phyloP scores from a whole-genome alignment of 2,329 filamentous ascomycete species.

The Diplodia intermedia region DNA sequence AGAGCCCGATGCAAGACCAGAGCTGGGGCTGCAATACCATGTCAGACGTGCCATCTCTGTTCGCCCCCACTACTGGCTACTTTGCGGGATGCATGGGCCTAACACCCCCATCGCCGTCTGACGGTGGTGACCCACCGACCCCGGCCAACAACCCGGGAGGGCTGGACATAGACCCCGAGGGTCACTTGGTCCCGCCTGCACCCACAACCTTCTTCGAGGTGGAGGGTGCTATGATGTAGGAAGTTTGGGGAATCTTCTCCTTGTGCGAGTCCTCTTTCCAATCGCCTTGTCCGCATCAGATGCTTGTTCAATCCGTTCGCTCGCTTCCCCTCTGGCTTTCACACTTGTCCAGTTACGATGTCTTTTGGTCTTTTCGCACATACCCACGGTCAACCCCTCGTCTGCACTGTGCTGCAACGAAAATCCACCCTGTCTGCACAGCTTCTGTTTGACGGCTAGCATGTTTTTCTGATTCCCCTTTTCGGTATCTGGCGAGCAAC shows the following conservation, averaged over 20 bases:
- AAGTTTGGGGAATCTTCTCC: background rate
- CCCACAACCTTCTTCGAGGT: background rate
- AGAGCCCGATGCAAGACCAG: slow-evolving; percentile 13
- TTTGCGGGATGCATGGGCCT: background rate
- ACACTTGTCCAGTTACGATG: too few species aligned
- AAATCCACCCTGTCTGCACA: background rate
- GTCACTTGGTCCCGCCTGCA: background rate
- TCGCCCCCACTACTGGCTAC: background rate
- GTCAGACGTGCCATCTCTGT: background rate
- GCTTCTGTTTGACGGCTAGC: background rate
- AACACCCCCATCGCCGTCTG: slow-evolving; percentile 7
- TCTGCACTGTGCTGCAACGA: background rate
- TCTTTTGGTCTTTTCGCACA: background rate
- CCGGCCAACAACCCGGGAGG: slow-evolving; percentile 11
- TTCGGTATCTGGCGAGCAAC: background rate
- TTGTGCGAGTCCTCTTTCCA: background rate
- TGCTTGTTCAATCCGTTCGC: too few species aligned
- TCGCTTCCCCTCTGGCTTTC: too few species aligned
- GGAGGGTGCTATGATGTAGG: slow-evolving; percentile 8
- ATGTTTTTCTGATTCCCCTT: background rate
- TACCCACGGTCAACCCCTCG: background rate
- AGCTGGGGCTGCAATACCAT: slow-evolving; percentile 15
- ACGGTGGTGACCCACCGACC: background rate
- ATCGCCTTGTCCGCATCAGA: background rate
- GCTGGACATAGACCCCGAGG: slow-evolving; percentile 15